phyloP scores from a whole-genome alignment of 2,329 filamentous ascomycete species.

The Hirsutella rhossiliensis region DNA sequence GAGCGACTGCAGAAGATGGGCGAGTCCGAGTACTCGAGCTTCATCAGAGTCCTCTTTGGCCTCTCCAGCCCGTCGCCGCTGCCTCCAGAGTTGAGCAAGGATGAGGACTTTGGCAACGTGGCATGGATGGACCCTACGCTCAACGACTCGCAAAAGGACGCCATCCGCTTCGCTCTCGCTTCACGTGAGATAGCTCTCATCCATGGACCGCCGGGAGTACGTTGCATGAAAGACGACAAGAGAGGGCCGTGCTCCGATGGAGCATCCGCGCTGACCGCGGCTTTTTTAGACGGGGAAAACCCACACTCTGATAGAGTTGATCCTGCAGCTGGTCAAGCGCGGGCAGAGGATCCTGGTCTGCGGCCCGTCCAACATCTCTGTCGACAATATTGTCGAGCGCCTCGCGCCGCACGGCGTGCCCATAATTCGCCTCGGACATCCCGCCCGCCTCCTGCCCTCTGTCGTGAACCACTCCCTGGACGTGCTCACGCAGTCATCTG shows the following conservation, averaged over 20 bases:
- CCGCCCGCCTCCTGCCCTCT: constrained; percentile 76
- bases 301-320: constrained; percentile 88
- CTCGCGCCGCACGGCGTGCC: constrained; percentile 74
- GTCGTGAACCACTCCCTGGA: constrained; percentile 87
- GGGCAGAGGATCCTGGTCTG: constrained; percentile 77
- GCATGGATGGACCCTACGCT: constrained; percentile 50
- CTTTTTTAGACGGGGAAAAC: constrained; percentile 71
- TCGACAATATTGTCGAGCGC: constrained; percentile 95
- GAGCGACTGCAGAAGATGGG: constrained; percentile 44
- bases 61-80: constrained; percentile 39
- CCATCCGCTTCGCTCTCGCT: constrained; percentile 70
- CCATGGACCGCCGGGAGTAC: constrained; percentile 78
- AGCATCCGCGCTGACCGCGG: constrained; percentile 4
- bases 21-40: constrained; percentile 44
- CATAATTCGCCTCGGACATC: constrained; percentile 84
- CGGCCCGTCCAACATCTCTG: constrained; percentile 90
- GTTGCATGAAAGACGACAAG: constrained; percentile 9
- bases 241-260: background rate
- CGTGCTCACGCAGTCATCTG: constrained; percentile 78
- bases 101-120: constrained; percentile 33
- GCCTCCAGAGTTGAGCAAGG: constrained; percentile 24
- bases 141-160: constrained; percentile 56
- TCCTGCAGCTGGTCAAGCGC: constrained; percentile 73
- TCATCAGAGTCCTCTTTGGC: constrained; percentile 52
- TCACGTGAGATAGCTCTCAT: constrained; percentile 77